Evolutionary conservation across 1,284 basidiomycete species (phyloP).

Genomic region (Sphaerobolus stellatus): DNA sequence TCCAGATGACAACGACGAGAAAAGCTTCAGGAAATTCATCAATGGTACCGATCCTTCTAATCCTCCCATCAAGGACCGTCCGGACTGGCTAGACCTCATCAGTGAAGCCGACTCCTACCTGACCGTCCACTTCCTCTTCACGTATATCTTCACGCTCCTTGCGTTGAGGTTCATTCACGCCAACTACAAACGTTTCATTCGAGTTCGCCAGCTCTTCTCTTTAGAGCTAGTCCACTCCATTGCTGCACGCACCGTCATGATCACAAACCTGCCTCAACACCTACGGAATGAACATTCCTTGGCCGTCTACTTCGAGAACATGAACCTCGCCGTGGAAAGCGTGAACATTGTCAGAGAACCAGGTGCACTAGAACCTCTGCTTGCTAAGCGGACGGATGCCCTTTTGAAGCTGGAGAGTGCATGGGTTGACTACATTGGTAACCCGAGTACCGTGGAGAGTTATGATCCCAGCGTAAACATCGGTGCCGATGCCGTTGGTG

Average conservation of each 20-base stretch:
- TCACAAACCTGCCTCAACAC: slow-evolving; percentile 79
- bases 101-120: slow-evolving; percentile 85
- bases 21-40: slow-evolving; percentile 43
- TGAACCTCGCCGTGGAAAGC: slow-evolving; percentile 80
- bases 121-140: slow-evolving; percentile 86
- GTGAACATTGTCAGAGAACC: slow-evolving; percentile 89
- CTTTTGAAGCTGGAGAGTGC: slow-evolving; percentile 77
- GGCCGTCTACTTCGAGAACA: slow-evolving; percentile 91
- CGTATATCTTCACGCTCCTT: slow-evolving; percentile 88
- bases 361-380: slow-evolving; percentile 64
- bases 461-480: slow-evolving; percentile 66
- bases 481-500: slow-evolving; percentile 33
- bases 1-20: slow-evolving; percentile 49
- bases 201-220: slow-evolving; percentile 90
- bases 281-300: slow-evolving; percentile 82
- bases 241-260: slow-evolving; percentile 88
- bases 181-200: slow-evolving; percentile 88
- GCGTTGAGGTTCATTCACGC: slow-evolving; percentile 84
- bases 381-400: slow-evolving; percentile 78
- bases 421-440: slow-evolving; percentile 91
- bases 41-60: slow-evolving; percentile 20
- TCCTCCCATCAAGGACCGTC: slow-evolving; percentile 28
- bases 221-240: slow-evolving; percentile 93
- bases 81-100: slow-evolving; percentile 81
- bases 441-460: slow-evolving; percentile 78